Conservation (phyloP, 306 rosid genomes). For the Rubus parviflorus region DNA sequence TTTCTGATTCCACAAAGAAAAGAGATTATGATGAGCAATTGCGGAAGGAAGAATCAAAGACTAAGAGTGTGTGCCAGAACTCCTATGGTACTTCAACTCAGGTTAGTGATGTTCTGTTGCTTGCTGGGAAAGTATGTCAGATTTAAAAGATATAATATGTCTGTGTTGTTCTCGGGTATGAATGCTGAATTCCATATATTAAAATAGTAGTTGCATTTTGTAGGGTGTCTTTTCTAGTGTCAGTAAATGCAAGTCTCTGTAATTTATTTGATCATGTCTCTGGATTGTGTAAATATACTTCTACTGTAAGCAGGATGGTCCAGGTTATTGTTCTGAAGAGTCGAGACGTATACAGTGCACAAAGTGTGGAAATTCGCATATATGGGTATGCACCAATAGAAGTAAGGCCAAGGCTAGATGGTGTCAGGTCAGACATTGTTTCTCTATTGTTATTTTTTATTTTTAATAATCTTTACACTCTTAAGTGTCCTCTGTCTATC, state of each 20-base stretch:
- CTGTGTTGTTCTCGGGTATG: not conserved
- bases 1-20: constrained; percentile 79
- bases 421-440: constrained; percentile 77
- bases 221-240: constrained; percentile 1
- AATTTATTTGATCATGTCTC: not conserved
- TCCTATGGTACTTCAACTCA: constrained; percentile 63
- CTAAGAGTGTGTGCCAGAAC: constrained; percentile 85
- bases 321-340: constrained; percentile 80
- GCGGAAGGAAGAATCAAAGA: constrained; percentile 86
- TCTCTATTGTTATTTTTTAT: constrained; percentile 15
- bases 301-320: constrained; percentile 53
- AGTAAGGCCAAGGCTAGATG: constrained; percentile 92
- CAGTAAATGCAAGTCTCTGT: not conserved
- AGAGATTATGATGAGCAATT: constrained; percentile 93
- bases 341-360: constrained; percentile 96
- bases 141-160: not conserved
- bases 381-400: constrained; percentile 98
- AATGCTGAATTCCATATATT: not conserved
- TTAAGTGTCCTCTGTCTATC: not conserved
- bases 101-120: constrained; percentile 48
- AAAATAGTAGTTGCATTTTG: not conserved
- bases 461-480: constrained; percentile 1
- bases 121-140: not conserved
- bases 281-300: constrained; percentile 21
- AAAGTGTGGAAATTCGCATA: constrained; percentile 90